phyloP scores from a whole-genome alignment of 441 rosid species.

The Adansonia madagascariensis region DNA sequence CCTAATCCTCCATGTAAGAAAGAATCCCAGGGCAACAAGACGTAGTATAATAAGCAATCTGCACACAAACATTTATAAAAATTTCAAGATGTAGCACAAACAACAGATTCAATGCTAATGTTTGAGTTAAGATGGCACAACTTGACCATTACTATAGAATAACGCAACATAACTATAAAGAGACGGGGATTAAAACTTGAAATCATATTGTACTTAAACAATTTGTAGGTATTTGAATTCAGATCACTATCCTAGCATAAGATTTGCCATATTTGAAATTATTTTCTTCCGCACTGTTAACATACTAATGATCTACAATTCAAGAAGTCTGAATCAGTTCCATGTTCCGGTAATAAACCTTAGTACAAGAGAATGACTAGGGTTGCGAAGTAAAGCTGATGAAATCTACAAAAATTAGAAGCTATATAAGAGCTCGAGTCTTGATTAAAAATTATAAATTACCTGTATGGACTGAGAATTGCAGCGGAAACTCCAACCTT shows the following conservation, averaged over 20 bases:
- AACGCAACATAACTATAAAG: background rate
- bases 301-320: background rate
- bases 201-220: background rate
- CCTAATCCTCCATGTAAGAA: slow-evolving; percentile 75
- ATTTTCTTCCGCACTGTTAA: background rate
- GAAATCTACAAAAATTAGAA: background rate
- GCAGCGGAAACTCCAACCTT: slow-evolving; percentile 74
- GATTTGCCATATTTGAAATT: background rate
- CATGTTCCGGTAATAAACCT: background rate
- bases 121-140: background rate
- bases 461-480: slow-evolving; percentile 90
- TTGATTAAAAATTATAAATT: background rate
- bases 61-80: slow-evolving; percentile 22
- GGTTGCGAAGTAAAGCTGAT: background rate
- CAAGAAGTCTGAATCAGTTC: background rate
- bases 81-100: background rate
- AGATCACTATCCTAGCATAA: background rate
- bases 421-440: background rate
- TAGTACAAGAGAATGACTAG: background rate
- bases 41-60: slow-evolving; percentile 65
- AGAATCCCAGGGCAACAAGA: slow-evolving; percentile 68
- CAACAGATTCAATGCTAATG: background rate
- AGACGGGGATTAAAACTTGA: background rate
- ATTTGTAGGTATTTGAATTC: background rate
- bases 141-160: background rate